These are phyloP conservation scores for Samsoniella hepiali DNA, from an alignment of 2,329 filamentous ascomycete genomes.

Conservation along the genomic window DNA sequence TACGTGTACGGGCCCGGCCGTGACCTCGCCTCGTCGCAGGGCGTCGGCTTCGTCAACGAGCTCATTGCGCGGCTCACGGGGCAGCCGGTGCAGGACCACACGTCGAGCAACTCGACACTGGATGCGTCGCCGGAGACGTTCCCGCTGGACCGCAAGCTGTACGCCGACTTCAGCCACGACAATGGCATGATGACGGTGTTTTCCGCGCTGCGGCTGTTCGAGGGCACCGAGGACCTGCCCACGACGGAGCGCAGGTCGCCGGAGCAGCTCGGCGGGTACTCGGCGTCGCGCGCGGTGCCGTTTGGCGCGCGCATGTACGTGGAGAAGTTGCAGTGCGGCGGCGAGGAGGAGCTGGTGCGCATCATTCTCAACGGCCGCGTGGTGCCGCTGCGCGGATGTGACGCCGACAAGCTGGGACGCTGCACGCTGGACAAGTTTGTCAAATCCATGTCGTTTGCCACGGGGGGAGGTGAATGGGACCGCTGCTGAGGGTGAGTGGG, in stretches of 20 bases:
- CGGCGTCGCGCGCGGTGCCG: slow-evolving; percentile 74
- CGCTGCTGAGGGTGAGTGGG: slow-evolving; percentile 37
- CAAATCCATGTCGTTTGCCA: slow-evolving; percentile 70
- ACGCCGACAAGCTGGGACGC: slow-evolving; percentile 64
- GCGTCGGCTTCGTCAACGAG: slow-evolving; percentile 85
- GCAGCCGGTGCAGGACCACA: slow-evolving; percentile 66
- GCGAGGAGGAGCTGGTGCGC: slow-evolving; percentile 68
- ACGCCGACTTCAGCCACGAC: slow-evolving; percentile 90
- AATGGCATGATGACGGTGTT: slow-evolving; percentile 79
- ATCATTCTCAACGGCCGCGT: slow-evolving; percentile 83
- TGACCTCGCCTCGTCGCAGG: slow-evolving; percentile 76
- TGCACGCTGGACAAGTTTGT: slow-evolving; percentile 71
- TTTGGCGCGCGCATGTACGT: slow-evolving; percentile 81
- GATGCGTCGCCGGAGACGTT: slow-evolving; percentile 67
- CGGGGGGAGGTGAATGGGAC: slow-evolving; percentile 68
- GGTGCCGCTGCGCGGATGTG: slow-evolving; percentile 66
- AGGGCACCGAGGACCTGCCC: slow-evolving; percentile 55
- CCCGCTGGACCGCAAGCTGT: slow-evolving; percentile 65
- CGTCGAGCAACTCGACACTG: slow-evolving; percentile 74
- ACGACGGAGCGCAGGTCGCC: slow-evolving; percentile 49
- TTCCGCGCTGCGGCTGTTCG: slow-evolving; percentile 75
- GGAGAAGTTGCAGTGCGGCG: slow-evolving; percentile 74
- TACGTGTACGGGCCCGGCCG: slow-evolving; percentile 79
- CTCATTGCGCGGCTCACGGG: slow-evolving; percentile 75
- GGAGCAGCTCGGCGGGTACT: slow-evolving; percentile 61